Evolutionary conservation across 2,329 filamentous ascomycete genomes (phyloP), one percentile per base, ranked within the genome.

Genomic region (Alternaria sp.): DNA sequence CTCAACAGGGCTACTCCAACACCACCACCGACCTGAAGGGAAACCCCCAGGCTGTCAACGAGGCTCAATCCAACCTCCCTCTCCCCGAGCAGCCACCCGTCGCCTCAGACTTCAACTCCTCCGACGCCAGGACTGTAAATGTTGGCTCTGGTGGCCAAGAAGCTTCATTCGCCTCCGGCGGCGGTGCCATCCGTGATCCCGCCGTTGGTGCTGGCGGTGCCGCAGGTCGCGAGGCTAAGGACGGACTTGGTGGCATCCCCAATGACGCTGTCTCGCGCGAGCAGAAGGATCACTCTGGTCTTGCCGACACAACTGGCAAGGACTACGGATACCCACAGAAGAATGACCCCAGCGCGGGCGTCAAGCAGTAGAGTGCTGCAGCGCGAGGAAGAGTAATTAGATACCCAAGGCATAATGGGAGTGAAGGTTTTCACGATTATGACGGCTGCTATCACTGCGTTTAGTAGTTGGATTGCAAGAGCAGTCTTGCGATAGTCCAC

Each of bases 31-130:
- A 69, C 62, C 71, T 73, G 68, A 61, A 72, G 51, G 70, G 67
- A 54, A 70, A 73, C 50, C 28, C 62, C 26, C 44, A 89, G 54
- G 81, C 89, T 77, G 89, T 93, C 73, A 85, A 88, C 51, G 79
- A 90, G 77, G 83, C 83, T 71, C 84, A 89, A 79, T 80, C 87
- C 76, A 92, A 92, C 79, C 87, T 96, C 31, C 90, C 90, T 51
- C 86, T 93, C 50, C 92, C 91, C 17, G 90, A 94, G 2, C 83
- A 93, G 66, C 91, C 91, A 23, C 90, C 90, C 1, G 80, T 79
- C n/a, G 80, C 86, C n/a, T 90, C 90, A 5, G 91, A 95, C 82
- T 93, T 88, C 84, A 88, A 93, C 75, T 91, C 89, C 0, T 82
- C 85, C 50, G 90, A 94, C 70, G 83, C 83, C 31, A 80, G 85